phyloP scores from a whole-genome alignment of 768 basidiomycete genomes.

The Suillus cothurnatus region DNA sequence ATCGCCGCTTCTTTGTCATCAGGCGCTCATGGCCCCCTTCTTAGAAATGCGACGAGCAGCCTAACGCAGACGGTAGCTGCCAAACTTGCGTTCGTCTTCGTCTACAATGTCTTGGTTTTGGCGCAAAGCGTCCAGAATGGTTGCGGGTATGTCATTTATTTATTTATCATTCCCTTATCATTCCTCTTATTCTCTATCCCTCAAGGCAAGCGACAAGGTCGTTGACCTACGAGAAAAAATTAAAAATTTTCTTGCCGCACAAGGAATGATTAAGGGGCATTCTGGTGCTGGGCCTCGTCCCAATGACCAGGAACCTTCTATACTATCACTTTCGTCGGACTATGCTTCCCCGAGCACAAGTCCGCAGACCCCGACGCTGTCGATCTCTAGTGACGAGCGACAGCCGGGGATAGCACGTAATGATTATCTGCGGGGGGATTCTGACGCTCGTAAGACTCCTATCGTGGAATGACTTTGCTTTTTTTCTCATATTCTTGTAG shows the following conservation, averaged over 20 bases:
- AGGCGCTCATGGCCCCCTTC: slow-evolving; percentile 13
- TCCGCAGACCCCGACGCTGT: slow-evolving; percentile 51
- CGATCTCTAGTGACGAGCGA: slow-evolving; percentile 43
- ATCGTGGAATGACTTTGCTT: background rate
- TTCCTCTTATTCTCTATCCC: slow-evolving; percentile 17
- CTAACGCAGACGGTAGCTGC: slow-evolving; percentile 62
- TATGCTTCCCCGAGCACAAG: slow-evolving; percentile 42
- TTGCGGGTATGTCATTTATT: slow-evolving; percentile 57
- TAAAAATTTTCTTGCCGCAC: slow-evolving; percentile 74
- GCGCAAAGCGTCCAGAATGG: slow-evolving; percentile 85
- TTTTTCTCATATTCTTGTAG: slow-evolving; percentile 18
- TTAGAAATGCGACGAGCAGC: slow-evolving; percentile 86
- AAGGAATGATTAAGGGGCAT: slow-evolving; percentile 91
- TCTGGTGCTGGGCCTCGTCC: slow-evolving; percentile 67
- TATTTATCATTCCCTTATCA: background rate
- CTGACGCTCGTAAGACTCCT: slow-evolving; percentile 29
- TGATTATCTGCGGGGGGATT: slow-evolving; percentile 19
- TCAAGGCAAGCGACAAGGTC: slow-evolving; percentile 74
- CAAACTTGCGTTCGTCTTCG: slow-evolving; percentile 77
- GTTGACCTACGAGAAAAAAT: slow-evolving; percentile 73
- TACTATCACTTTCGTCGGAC: slow-evolving; percentile 50
- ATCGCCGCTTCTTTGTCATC: slow-evolving; percentile 12
- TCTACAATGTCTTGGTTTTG: slow-evolving; percentile 86
- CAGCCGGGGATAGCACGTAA: slow-evolving; percentile 33
- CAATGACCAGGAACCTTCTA: slow-evolving; percentile 55